phyloP scores from a whole-genome alignment of 208 protist genomes.

The Wallacemonas sp. region DNA sequence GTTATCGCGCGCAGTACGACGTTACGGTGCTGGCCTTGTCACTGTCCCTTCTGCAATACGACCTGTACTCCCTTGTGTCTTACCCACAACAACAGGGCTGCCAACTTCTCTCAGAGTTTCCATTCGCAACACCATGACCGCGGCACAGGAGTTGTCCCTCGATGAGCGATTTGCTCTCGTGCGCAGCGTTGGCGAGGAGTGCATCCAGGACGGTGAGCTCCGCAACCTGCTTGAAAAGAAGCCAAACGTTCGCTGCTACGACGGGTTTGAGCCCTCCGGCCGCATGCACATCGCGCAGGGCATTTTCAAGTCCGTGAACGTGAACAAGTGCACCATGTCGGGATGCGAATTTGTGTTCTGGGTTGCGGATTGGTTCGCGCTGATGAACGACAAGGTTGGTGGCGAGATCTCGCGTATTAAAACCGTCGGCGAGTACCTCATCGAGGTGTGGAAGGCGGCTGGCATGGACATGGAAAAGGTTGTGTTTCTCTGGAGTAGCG shows the following conservation, averaged over 20 bases:
- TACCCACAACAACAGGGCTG: not conserved
- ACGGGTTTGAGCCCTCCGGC: slow-evolving; percentile 99
- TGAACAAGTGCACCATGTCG: slow-evolving; percentile 97
- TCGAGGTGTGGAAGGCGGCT: slow-evolving; percentile 98
- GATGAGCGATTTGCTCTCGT: slow-evolving; percentile 86
- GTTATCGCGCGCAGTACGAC: not conserved
- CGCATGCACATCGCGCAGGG: slow-evolving; percentile 99
- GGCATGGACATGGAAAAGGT: slow-evolving; percentile 98
- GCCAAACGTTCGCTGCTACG: slow-evolving; percentile 94
- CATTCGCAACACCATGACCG: not conserved
- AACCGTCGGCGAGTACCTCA: slow-evolving; percentile 96
- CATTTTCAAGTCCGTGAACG: slow-evolving; percentile 99
- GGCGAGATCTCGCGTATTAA: slow-evolving; percentile 98
- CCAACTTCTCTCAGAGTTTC: not conserved
- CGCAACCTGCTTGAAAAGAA: slow-evolving; percentile 92
- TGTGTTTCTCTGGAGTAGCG: slow-evolving; percentile 96
- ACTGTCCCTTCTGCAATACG: not conserved
- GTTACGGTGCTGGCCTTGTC: not conserved
- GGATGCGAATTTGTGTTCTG: slow-evolving; percentile 99
- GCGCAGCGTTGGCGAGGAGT: slow-evolving; percentile 96
- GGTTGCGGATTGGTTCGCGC: slow-evolving; percentile 99
- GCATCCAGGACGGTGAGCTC: slow-evolving; percentile 94
- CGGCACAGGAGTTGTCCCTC: slow-evolving; percentile 3
- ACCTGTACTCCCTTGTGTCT: not conserved
- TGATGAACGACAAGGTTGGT: slow-evolving; percentile 99